Evolutionary conservation across 2,329 filamentous ascomycete genomes (phyloP).

Genomic region (Phaeosphaeria sp.): DNA sequence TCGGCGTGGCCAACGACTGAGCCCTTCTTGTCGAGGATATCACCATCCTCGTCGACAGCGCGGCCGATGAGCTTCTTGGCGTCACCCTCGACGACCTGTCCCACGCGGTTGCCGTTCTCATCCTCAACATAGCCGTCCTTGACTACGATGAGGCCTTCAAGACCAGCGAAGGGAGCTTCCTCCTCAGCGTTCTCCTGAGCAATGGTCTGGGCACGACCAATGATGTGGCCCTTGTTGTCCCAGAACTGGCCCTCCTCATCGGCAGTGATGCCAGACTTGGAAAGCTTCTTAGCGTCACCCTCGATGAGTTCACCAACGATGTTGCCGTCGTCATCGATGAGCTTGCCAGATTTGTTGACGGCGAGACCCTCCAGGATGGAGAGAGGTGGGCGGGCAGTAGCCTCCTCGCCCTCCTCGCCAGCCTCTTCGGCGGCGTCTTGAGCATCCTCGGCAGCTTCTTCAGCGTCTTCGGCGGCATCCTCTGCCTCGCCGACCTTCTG

Average conservation of each 20-base stretch:
- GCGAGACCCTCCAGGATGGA: constrained; percentile 58
- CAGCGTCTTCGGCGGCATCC: constrained; percentile 38
- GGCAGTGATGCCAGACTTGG: constrained; percentile 54
- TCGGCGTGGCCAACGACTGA: constrained; percentile 60
- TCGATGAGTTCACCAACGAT: constrained; percentile 59
- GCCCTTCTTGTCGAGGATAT: constrained; percentile 62
- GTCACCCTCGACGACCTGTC: constrained; percentile 58
- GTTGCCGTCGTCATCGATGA: constrained; percentile 55
- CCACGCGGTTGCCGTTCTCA: constrained; percentile 59
- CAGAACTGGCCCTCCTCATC: constrained; percentile 60
- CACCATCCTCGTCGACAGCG: constrained; percentile 59
- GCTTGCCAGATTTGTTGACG: constrained; percentile 60
- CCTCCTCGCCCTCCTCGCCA: constrained; percentile 38
- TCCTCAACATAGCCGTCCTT: constrained; percentile 59
- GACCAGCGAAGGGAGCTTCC: constrained; percentile 58
- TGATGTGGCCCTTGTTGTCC: constrained; percentile 62
- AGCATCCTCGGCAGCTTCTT: constrained; percentile 34
- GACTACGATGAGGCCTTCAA: constrained; percentile 58
- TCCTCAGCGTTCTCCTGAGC: constrained; percentile 56
- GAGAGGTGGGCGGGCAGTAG: constrained; percentile 53
- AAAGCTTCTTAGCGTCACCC: constrained; percentile 61
- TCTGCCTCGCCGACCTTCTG: constrained; percentile 42
- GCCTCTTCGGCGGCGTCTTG: constrained; percentile 44
- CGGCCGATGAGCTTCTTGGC: constrained; percentile 60
- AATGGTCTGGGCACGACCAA: constrained; percentile 58